Base-by-base conservation (phyloP, 202 grass and related monocot species). In the Tripidium arundinaceum region DNA sequence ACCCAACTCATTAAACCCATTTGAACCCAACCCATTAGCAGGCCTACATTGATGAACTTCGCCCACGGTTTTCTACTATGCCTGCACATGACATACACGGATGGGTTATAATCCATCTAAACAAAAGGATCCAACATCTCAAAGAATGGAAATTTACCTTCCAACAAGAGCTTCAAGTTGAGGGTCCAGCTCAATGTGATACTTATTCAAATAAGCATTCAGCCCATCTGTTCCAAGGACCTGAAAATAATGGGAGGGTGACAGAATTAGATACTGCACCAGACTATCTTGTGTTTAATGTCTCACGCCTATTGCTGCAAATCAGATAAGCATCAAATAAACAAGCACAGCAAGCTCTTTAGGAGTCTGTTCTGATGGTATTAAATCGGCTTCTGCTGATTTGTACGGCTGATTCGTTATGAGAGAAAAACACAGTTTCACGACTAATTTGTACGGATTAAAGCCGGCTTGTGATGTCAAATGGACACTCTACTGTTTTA, bases 121-220 rank as follows among this genome's bases (percentile, higher is more conserved):
- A 57, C 40, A 70, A 40, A 78, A 46, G 25, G 22, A 50, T 27
- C 18, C 22, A 19, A 49, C 13, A 78, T 60, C 66, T 36, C 12
- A 52, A 75, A 57, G 65, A 16, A 76, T 24, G 19, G 14, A 7
- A 77, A 72, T 24, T 67, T 78, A 78, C 91, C 87, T 93, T 72
- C 91, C 87, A 63, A 90, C 85, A 85, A 90, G 87, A 76, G 83
- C 82, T 85, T 93, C n/a, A 80, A 93, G 85, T 36, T 93, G 87
- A 76, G 91, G 87, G 27, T 93, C 87, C 85, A 93, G 82, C 79
- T 93, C 91, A 33, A 93, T 76, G 19, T 74, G 82, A 24, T 93
- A 90, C 75, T 93, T 93, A 42, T 40, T 93, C 62, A 93, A 77
- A 58, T 93, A 93, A 68, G 79, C 82, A 87, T 93, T 90, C 37